Conservation (phyloP, 2,329 filamentous ascomycete genomes). For the Claviceps sp. region DNA sequence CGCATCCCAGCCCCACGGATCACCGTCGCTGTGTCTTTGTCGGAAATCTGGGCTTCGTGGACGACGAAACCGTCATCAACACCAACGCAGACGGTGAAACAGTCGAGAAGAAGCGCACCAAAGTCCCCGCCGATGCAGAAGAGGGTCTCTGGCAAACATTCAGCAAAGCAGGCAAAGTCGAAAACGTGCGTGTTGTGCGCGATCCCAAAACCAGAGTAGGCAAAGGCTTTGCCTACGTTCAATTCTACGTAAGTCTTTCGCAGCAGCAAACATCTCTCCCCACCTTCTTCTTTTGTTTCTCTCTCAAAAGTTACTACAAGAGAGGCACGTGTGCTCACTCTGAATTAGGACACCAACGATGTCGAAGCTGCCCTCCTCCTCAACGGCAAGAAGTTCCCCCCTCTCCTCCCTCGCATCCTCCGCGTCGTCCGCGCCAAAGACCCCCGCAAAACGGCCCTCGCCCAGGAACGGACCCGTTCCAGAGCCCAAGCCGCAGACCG, state of each 20-base stretch:
- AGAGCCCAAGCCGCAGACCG: constrained; percentile 22
- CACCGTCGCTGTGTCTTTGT: constrained; percentile 90
- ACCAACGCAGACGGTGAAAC: constrained; percentile 52
- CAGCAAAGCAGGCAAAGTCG: constrained; percentile 61
- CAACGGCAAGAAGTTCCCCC: constrained; percentile 84
- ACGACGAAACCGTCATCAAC: constrained; percentile 66
- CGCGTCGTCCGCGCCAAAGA: constrained; percentile 81
- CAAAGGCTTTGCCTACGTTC: constrained; percentile 95
- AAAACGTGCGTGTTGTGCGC: constrained; percentile 84
- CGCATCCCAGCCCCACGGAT: constrained; percentile 71
- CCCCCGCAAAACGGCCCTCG: constrained; percentile 43
- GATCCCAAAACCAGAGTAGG: constrained; percentile 84
- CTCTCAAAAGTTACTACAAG: neutral
- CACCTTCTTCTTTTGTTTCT: neutral
- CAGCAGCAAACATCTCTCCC: neutral
- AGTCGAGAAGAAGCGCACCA: constrained; percentile 59
- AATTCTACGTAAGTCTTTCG: constrained; percentile 54
- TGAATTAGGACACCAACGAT: constrained; percentile 55
- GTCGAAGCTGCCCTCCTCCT: constrained; percentile 85
- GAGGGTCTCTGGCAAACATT: constrained; percentile 87
- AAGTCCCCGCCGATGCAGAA: constrained; percentile 71
- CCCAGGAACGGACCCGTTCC: constrained; percentile 22
- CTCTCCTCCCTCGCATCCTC: constrained; percentile 78
- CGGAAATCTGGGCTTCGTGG: constrained; percentile 90
- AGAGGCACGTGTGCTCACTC: neutral